phyloP scores from a whole-genome alignment of 116 monocot genomes.

The Trichopus zeylanicus region DNA sequence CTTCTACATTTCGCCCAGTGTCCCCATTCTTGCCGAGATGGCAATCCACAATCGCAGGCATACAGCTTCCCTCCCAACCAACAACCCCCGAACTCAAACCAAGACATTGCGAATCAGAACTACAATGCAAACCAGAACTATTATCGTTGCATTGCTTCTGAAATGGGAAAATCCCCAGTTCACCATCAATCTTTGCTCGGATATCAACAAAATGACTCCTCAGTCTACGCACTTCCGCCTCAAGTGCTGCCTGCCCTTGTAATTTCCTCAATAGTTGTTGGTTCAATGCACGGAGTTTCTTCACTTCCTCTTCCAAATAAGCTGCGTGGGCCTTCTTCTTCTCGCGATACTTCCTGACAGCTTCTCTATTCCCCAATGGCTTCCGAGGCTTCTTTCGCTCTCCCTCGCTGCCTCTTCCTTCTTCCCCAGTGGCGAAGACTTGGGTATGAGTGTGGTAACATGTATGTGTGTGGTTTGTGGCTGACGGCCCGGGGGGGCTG shows the following conservation, averaged over 20 bases:
- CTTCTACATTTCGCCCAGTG: constrained; percentile 15
- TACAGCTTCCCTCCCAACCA: constrained; percentile 39
- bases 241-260: constrained; percentile 55
- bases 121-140: constrained; percentile 20
- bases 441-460: constrained; percentile 74
- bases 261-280: constrained; percentile 59
- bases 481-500: constrained; percentile 73
- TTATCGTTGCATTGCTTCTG: constrained; percentile 34
- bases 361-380: constrained; percentile 67
- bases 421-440: constrained; percentile 23
- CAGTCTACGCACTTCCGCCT: constrained; percentile 60
- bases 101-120: constrained; percentile 13
- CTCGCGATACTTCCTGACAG: constrained; percentile 84
- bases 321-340: constrained; percentile 89
- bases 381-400: constrained; percentile 29
- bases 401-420: constrained; percentile 8
- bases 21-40: constrained; percentile 26
- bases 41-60: constrained; percentile 33
- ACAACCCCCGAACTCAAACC: constrained; percentile 8
- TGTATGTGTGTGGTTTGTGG: constrained; percentile 51
- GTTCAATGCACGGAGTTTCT: constrained; percentile 45
- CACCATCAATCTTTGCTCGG: constrained; percentile 55
- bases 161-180: constrained; percentile 47
- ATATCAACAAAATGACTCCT: constrained; percentile 51
- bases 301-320: constrained; percentile 74